These are phyloP conservation scores for Excoecaria agallocha DNA, from an alignment of 345 rosid genomes.

Conservation along the genomic window DNA sequence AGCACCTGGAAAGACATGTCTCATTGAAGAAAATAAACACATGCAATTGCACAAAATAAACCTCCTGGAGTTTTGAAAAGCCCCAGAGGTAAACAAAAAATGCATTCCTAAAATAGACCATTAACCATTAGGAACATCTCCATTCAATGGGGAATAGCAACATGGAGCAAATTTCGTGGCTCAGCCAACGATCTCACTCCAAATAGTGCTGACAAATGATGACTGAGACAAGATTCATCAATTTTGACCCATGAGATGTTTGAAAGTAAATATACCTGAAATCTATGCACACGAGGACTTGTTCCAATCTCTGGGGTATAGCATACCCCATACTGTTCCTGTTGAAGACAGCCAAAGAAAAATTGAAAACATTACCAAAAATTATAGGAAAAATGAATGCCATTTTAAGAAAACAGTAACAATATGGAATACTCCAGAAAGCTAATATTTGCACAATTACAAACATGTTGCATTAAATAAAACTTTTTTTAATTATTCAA, in stretches of 20 bases:
- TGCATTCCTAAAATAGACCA: not conserved
- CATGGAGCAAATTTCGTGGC: no score
- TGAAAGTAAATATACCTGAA: constrained; percentile 54
- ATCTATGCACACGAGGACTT: constrained; percentile 60
- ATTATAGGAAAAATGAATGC: not conserved
- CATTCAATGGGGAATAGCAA: not conserved
- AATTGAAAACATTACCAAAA: not conserved
- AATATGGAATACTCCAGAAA: not conserved
- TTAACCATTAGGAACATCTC: not conserved
- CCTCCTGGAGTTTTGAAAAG: not conserved
- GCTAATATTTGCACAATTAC: not conserved
- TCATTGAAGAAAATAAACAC: not conserved
- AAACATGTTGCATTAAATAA: not conserved
- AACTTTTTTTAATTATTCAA: not conserved
- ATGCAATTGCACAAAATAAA: not conserved
- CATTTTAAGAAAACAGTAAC: not conserved
- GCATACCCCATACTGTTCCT: constrained; percentile 69
- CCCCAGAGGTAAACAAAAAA: not conserved
- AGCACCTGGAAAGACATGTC: constrained; percentile 53
- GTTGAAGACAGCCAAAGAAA: constrained; percentile 26
- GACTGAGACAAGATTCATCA: no score
- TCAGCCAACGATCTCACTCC: no score
- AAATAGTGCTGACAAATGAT: no score
- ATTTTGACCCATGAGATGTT: no score
- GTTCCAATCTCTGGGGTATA: constrained; percentile 46